phyloP scores from a whole-genome alignment of 257 asterid genomes.

The Vinca minor region DNA sequence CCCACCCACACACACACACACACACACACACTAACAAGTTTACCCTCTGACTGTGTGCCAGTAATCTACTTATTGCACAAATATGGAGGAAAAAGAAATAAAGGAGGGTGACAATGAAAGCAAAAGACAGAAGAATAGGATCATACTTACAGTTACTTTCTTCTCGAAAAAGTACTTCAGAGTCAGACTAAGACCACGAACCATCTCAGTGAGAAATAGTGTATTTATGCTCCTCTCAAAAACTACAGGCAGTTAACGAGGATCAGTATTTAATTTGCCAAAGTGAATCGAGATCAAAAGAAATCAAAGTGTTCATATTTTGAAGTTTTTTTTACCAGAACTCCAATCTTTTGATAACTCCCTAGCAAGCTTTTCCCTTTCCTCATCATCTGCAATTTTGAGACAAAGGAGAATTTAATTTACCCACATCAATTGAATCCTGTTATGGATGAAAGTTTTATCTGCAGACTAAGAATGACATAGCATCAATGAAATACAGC shows the following conservation, averaged over 20 bases:
- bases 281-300: not conserved
- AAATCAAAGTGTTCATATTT: slow-evolving; percentile 4
- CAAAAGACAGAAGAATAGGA: slow-evolving; percentile 8
- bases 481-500: not conserved
- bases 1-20: too few species aligned
- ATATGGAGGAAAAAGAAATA: too few species aligned
- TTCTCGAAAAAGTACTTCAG: slow-evolving; percentile 80
- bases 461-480: not conserved
- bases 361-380: slow-evolving; percentile 69
- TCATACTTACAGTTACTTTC: slow-evolving; percentile 69
- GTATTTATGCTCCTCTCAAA: slow-evolving; percentile 87
- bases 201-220: slow-evolving; percentile 85
- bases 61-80: too few species aligned
- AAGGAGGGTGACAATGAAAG: too few species aligned
- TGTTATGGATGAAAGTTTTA: not conserved
- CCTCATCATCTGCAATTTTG: slow-evolving; percentile 61
- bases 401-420: too few species aligned
- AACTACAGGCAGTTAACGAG: slow-evolving; percentile 35
- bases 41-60: too few species aligned
- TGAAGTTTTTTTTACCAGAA: slow-evolving; percentile 57
- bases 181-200: slow-evolving; percentile 74
- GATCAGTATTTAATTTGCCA: slow-evolving; percentile 15
- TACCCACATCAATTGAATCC: not conserved
- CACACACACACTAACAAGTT: too few species aligned
- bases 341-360: slow-evolving; percentile 88